Evolutionary conservation across 192 early-diverging fungal species (phyloP).

Genomic region (Pilobolus umbonatus): DNA sequence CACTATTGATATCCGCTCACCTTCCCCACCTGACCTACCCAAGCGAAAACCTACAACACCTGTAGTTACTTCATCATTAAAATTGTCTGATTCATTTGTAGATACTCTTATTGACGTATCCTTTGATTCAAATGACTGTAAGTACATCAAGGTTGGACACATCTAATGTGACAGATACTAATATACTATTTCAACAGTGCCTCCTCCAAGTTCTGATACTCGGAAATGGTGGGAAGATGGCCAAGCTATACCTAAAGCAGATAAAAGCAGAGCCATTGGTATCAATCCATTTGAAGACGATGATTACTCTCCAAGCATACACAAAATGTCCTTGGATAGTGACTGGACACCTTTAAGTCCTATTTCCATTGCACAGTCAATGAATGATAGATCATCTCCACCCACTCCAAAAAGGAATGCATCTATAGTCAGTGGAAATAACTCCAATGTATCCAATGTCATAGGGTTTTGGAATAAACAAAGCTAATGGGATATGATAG

Average conservation of each 20-base stretch:
- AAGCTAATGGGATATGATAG: neutral
- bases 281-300: slow-evolving; percentile 15
- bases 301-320: neutral
- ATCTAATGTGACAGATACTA: neutral
- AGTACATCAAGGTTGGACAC: neutral
- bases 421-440: neutral
- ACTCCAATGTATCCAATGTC: slow-evolving; percentile 6
- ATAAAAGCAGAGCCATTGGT: slow-evolving; percentile 8
- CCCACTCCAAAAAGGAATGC: neutral
- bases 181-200: slow-evolving; percentile 25
- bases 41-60: slow-evolving; percentile 4
- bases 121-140: slow-evolving; percentile 8
- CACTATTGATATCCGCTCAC: slow-evolving; percentile 3
- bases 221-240: slow-evolving; percentile 54
- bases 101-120: slow-evolving; percentile 26
- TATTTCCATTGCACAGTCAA: neutral
- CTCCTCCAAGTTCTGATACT: slow-evolving; percentile 46
- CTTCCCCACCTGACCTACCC: slow-evolving; percentile 9
- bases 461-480: slow-evolving; percentile 22
- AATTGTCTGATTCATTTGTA: slow-evolving; percentile 1
- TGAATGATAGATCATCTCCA: neutral
- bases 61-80: neutral
- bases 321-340: slow-evolving; percentile 1
- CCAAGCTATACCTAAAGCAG: slow-evolving; percentile 22
- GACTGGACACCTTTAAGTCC: slow-evolving; percentile 18